Base-by-base conservation (phyloP, 345 rosid genomes). In the Barbarea vulgaris region DNA sequence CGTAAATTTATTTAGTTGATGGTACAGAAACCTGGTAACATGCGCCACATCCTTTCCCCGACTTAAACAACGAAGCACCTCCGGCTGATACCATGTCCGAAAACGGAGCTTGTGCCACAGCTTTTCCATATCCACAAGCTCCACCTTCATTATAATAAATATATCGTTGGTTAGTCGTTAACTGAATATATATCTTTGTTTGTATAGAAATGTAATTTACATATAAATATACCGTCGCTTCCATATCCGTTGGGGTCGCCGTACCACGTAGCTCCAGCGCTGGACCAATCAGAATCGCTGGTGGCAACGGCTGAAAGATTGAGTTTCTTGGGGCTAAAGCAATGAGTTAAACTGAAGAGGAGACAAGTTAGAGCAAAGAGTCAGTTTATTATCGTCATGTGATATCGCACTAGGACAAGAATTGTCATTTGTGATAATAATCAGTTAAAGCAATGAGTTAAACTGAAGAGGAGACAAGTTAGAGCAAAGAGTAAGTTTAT, bases 31-130 rank as follows among this genome's bases (percentile, higher is more conserved):
- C 89, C 89, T 86, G 78, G 61, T 86, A 93, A 84, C 98, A 88
- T 9, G 86, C 87, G 30, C 93, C 98, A 70, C 96, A 90, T 19
- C 93, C 95, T 80, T 81, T 70, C 27, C 91, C 91, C 1, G 83
- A 81, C 44, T 81, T 69, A 80, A 52, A 85, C 15, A 87, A 56
- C 18, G 90, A 80, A 81, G 85, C 81, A 13, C 87, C 87, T 34
- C 85, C 91, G 2, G 90, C 91, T 7, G 91, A 78, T 31, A 87
- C 76, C 84, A 82, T 69, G 18, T 82, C 53, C 17, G 74, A 64
- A 73, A 88, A 90, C 3, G 93, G 93, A 10, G 82, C 12, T 69
- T 74, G 64, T 27, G 56, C 85, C 6, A 87, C 89, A 14, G 78
- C 67, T 24, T 6, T 64, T 21, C 74, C 72, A 74, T 82, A 85